These are phyloP conservation scores for Noccaea caerulescens DNA, from an alignment of 345 rosid species.

Conservation along the genomic window DNA sequence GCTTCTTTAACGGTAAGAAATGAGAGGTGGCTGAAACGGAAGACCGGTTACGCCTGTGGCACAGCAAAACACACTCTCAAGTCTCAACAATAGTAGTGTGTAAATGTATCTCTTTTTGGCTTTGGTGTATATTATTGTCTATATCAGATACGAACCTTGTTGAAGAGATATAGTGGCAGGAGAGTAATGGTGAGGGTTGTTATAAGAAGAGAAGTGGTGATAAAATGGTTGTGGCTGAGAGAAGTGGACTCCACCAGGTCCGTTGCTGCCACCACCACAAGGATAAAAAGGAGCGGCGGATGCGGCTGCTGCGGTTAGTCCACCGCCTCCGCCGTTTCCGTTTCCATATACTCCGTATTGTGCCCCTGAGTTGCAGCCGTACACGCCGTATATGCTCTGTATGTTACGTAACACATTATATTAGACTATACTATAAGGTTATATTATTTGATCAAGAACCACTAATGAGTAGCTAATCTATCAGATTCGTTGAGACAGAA, in stretches of 20 bases:
- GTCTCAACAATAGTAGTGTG: slow-evolving; percentile 6
- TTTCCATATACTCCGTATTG: slow-evolving; percentile 40
- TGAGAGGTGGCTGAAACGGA: slow-evolving; percentile 42
- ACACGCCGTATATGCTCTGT: slow-evolving; percentile 41
- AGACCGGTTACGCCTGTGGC: slow-evolving; percentile 35
- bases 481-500: slow-evolving; percentile 2
- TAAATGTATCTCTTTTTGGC: slow-evolving; percentile 14
- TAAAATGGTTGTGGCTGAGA: slow-evolving; percentile 37
- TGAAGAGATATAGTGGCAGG: slow-evolving; percentile 37
- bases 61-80: slow-evolving; percentile 24
- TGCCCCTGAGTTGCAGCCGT: slow-evolving; percentile 33
- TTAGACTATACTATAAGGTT: background rate
- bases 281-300: slow-evolving; percentile 45
- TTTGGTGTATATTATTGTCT: slow-evolving; percentile 2
- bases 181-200: slow-evolving; percentile 42
- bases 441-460: background rate
- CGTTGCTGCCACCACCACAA: slow-evolving; percentile 27
- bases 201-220: slow-evolving; percentile 39
- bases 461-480: background rate
- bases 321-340: slow-evolving; percentile 30
- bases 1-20: slow-evolving; percentile 41
- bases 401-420: slow-evolving; percentile 6
- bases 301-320: slow-evolving; percentile 45
- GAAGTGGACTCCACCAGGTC: slow-evolving; percentile 31
- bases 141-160: slow-evolving; percentile 35